Evolutionary conservation across 164 flowering plant genomes (phyloP).

Genomic region (Amborella trichopoda): DNA sequence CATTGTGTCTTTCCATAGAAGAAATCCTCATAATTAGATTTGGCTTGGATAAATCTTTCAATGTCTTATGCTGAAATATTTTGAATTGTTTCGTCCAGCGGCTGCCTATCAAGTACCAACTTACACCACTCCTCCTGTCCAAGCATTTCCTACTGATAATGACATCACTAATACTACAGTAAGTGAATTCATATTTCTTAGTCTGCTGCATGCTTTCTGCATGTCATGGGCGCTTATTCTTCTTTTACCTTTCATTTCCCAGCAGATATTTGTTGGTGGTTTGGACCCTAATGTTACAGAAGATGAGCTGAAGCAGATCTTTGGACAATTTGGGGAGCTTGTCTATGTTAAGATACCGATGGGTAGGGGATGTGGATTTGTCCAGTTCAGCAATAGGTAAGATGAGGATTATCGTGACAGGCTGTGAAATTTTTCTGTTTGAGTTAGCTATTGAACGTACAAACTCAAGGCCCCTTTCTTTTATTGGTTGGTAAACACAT

Average conservation of each 20-base stretch:
- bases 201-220: background rate
- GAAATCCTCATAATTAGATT: no score
- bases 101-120: slow-evolving; percentile 67
- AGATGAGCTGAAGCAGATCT: slow-evolving; percentile 80
- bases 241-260: slow-evolving; percentile 7
- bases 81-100: slow-evolving; percentile 16
- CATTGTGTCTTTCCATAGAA: no score
- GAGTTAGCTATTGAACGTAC: no score
- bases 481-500: background rate
- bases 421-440: no score
- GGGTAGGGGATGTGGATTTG: slow-evolving; percentile 80
- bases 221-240: slow-evolving; percentile 1
- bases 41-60: no score
- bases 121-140: slow-evolving; percentile 48
- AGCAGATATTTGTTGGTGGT: slow-evolving; percentile 82
- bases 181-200: slow-evolving; percentile 17
- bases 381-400: slow-evolving; percentile 77
- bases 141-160: slow-evolving; percentile 52
- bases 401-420: no score
- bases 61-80: no score
- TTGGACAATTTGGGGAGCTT: slow-evolving; percentile 78
- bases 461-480: background rate
- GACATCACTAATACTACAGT: slow-evolving; percentile 86
- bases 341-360: slow-evolving; percentile 71
- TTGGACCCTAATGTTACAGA: slow-evolving; percentile 85